These are phyloP conservation scores for Nigrospora sphaerica DNA, from an alignment of 2,329 filamentous ascomycete genomes.

Conservation along the genomic window DNA sequence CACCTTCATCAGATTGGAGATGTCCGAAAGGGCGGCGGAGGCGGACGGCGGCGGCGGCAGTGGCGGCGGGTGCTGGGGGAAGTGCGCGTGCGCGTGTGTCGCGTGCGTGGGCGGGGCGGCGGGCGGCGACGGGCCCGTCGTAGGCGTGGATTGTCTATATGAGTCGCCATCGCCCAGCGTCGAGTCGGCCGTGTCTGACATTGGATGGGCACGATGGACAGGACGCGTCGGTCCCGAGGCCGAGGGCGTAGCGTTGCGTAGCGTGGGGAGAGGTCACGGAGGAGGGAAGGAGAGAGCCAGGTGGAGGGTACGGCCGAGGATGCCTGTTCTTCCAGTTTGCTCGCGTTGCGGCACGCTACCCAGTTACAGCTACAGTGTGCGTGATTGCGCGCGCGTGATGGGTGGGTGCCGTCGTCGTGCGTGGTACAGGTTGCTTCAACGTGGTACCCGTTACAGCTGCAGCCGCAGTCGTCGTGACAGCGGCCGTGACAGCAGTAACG, in stretches of 20 bases:
- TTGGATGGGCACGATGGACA: background rate
- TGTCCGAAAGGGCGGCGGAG: constrained; percentile 14
- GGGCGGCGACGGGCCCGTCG: constrained; percentile 3
- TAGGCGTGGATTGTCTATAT: constrained; percentile 5
- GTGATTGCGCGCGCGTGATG: too few species aligned
- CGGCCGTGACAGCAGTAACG: background rate
- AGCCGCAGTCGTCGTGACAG: background rate
- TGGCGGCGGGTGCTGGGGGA: constrained; percentile 5
- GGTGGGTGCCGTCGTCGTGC: too few species aligned
- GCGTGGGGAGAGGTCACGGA: too few species aligned
- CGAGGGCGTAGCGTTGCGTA: too few species aligned
- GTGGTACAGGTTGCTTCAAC: too few species aligned
- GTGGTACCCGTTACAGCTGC: too few species aligned
- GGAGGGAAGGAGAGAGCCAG: too few species aligned
- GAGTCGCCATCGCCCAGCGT: constrained; percentile 6
- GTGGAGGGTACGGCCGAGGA: too few species aligned
- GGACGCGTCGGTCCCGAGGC: background rate
- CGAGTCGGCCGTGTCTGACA: constrained; percentile 8
- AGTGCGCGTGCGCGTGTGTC: background rate
- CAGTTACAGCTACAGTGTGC: too few species aligned
- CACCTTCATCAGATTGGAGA: constrained; percentile 43
- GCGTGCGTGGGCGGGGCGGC: constrained; percentile 1
- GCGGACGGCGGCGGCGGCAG: constrained; percentile 17
- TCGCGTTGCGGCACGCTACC: too few species aligned
- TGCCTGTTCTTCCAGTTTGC: too few species aligned